These are phyloP conservation scores for Oidium heveae DNA, from an alignment of 2,329 filamentous ascomycete species.

Conservation along the genomic window DNA sequence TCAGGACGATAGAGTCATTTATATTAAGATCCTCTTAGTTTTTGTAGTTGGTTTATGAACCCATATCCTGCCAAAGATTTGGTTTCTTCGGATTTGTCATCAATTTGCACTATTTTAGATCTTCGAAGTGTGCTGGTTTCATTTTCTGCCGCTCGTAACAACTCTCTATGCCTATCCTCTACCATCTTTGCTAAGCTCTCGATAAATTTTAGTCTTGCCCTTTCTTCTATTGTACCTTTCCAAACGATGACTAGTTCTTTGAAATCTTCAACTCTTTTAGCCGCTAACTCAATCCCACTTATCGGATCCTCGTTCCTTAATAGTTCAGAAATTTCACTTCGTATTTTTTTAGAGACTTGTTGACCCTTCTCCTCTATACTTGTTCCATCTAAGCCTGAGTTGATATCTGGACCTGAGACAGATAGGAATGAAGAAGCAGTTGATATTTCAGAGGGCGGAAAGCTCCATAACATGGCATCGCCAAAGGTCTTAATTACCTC, in stretches of 20 bases:
- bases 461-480: slow-evolving; percentile 83
- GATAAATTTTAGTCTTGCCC: slow-evolving; percentile 55
- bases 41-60: slow-evolving; percentile 15
- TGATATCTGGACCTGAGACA: slow-evolving; percentile 52
- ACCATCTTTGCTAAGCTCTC: slow-evolving; percentile 60
- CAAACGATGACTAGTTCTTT: slow-evolving; percentile 58
- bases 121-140: slow-evolving; percentile 7
- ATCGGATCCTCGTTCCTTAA: slow-evolving; percentile 34
- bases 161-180: slow-evolving; percentile 33
- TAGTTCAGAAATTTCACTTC: slow-evolving; percentile 44
- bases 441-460: slow-evolving; percentile 69
- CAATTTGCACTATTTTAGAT: slow-evolving; percentile 7
- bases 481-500: slow-evolving; percentile 78
- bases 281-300: slow-evolving; percentile 48
- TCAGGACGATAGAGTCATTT: too few species aligned
- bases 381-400: slow-evolving; percentile 32
- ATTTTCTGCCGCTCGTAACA: slow-evolving; percentile 12
- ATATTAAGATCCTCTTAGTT: slow-evolving; percentile 9
- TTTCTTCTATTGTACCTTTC: slow-evolving; percentile 91
- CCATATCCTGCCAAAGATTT: slow-evolving; percentile 12
- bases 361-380: slow-evolving; percentile 71
- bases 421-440: slow-evolving; percentile 70
- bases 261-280: slow-evolving; percentile 48
- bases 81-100: slow-evolving; percentile 6
- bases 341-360: slow-evolving; percentile 44